Base-by-base conservation (phyloP, 169 alveolate genomes). In the Eimeria sp. region DNA sequence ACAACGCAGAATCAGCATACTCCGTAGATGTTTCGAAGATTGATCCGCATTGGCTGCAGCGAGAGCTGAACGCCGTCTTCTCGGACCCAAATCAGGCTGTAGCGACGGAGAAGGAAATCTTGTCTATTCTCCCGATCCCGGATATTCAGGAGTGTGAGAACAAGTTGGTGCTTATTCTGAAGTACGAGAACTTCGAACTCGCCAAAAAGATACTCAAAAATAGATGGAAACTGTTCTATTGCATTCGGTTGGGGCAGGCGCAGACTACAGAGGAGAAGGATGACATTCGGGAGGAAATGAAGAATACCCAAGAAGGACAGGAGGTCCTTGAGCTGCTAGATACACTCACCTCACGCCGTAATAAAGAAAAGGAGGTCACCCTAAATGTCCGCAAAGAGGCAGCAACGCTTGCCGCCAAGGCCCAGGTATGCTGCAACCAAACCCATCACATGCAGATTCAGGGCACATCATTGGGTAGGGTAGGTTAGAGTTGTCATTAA, bases 11-110 rank as follows among this genome's bases (percentile, higher is more conserved):
- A 49, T 99, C 98, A 30, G 96, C 95, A 52, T 97, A 97, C 85
- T 68, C 97, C 56, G 97, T 98, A 43, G 98, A 97, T 71, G 97
- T 98, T 78, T 96, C 98, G 94, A 97, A 97, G 90, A 98, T 99
- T 46, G 99, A 99, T 96, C 98, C 99, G 20, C 99, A 98, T 96
- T 99, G 99, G 99, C 98, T 99, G 91, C 99, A 99, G 97, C 97
- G 99, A 62, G 99, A 99, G 96, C 97, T 99, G 54, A 97, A 97
- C 87, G 95, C 97, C 87, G 96, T 98, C 30, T 98, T 97, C 95
- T 95, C 97, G 64, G 99, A 98, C 82, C 97, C 99, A 18, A 97
- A 97, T 43, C 54, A 96, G 71, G 98, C 99, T 25, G 97, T 98
- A 64, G 99, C 98, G 40, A 97, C 99, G 11, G 99, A 99, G 96